These are phyloP conservation scores for Mycena sanguinolenta DNA, from an alignment of 768 basidiomycete species.

Conservation along the genomic window DNA sequence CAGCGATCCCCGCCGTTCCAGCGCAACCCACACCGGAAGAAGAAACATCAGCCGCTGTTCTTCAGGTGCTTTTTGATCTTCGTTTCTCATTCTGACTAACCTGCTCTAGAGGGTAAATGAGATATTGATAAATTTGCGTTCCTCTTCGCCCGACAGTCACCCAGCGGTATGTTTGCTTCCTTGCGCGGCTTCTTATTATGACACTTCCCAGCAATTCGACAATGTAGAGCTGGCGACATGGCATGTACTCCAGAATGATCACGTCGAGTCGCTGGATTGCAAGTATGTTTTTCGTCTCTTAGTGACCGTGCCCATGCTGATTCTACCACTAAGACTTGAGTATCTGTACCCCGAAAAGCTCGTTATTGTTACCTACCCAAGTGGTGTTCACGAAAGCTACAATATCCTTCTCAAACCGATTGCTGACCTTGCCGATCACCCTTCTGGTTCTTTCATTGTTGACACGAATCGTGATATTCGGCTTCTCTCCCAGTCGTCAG, in stretches of 20 bases:
- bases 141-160: not conserved
- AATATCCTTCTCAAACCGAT: constrained; percentile 8
- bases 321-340: not conserved
- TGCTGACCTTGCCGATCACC: not conserved
- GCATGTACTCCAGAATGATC: not conserved
- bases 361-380: constrained; percentile 12
- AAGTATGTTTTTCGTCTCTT: not conserved
- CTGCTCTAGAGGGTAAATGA: not conserved
- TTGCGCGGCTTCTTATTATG: not conserved
- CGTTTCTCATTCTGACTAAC: not conserved
- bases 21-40: not conserved
- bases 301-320: not conserved
- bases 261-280: constrained; percentile 2
- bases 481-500: not conserved
- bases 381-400: constrained; percentile 3
- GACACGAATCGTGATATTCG: not conserved
- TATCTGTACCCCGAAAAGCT: constrained; percentile 5
- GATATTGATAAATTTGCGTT: not conserved
- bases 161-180: not conserved
- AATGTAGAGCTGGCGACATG: not conserved
- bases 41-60: not conserved
- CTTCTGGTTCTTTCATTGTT: not conserved
- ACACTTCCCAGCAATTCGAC: not conserved
- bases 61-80: not conserved
- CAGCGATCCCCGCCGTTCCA: not conserved